These are phyloP conservation scores for Ceratocystis papillata DNA, from an alignment of 2,329 filamentous ascomycete species.

Conservation along the genomic window DNA sequence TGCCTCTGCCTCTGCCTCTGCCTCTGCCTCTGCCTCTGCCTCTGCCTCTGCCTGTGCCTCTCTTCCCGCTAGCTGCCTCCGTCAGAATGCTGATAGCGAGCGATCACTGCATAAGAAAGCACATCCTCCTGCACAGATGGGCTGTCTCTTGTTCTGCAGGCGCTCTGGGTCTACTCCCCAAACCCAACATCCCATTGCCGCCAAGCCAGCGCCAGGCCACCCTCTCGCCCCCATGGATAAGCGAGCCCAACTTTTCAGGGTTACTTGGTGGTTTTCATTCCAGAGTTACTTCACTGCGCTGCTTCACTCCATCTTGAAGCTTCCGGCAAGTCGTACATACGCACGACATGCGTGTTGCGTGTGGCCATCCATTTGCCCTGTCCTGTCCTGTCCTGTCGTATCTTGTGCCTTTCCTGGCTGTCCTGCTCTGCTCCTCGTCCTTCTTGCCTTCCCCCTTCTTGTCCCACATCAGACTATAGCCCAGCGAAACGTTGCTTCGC, in stretches of 20 bases:
- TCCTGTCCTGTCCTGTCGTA: too few species aligned
- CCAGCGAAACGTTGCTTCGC: neutral
- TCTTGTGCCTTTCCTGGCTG: neutral
- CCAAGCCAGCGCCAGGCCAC: neutral
- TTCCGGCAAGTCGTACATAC: too few species aligned
- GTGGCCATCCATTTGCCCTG: too few species aligned
- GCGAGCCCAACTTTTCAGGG: too few species aligned
- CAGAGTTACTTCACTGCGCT: too few species aligned
- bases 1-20: neutral
- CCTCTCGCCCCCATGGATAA: too few species aligned
- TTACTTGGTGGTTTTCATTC: too few species aligned
- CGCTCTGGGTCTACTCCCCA: neutral
- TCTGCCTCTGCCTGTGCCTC: neutral
- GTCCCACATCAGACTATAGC: neutral
- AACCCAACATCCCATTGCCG: neutral
- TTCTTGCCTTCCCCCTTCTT: neutral
- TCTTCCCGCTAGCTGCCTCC: neutral
- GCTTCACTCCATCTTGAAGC: too few species aligned
- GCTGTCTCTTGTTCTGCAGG: neutral
- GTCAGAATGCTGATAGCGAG: neutral
- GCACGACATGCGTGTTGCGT: too few species aligned
- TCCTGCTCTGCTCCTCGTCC: neutral
- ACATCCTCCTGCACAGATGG: too few species aligned
- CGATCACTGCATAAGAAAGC: neutral
- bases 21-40: neutral